Conservation (phyloP, 2,329 filamentous ascomycete genomes). For the Ceratocystiopsis minuta region DNA sequence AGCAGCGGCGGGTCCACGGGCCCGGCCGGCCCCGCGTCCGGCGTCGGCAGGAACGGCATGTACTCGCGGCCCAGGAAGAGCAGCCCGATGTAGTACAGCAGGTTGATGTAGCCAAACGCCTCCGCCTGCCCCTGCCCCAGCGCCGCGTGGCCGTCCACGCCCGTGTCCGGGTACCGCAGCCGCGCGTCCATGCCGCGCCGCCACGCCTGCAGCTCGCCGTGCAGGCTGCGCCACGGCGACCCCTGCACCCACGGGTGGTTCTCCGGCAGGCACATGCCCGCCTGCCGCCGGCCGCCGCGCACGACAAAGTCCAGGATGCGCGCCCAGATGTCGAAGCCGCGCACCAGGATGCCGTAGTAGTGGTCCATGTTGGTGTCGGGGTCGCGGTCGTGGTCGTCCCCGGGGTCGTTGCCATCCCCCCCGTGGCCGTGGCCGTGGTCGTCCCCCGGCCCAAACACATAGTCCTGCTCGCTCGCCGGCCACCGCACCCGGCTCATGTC, state of each 20-base stretch:
- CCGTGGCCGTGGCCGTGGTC: neutral
- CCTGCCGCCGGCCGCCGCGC: constrained; percentile 22
- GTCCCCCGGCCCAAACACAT: constrained; percentile 18
- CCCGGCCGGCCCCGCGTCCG: constrained; percentile 16
- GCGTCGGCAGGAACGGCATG: constrained; percentile 23
- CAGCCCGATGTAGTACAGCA: constrained; percentile 24
- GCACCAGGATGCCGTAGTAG: constrained; percentile 15
- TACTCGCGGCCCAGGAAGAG: constrained; percentile 26
- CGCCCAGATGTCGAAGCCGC: constrained; percentile 26
- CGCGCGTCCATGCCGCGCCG: constrained; percentile 17
- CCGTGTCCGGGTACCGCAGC: constrained; percentile 19
- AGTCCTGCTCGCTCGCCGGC: constrained; percentile 14
- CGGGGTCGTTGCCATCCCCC: too few species aligned
- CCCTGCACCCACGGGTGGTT: constrained; percentile 22
- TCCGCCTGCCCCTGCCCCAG: constrained; percentile 23
- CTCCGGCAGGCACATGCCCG: constrained; percentile 19
- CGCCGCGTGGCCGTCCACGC: constrained; percentile 21
- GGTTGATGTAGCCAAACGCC: constrained; percentile 23
- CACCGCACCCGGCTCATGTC: constrained; percentile 3
- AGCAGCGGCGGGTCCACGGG: constrained; percentile 3
- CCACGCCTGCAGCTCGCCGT: constrained; percentile 18
- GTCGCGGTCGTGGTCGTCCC: too few species aligned
- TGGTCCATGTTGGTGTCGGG: constrained; percentile 7
- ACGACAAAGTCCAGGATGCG: constrained; percentile 23
- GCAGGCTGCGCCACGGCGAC: constrained; percentile 18